Evolutionary conservation across 139 green algal species (phyloP), one percentile per base, ranked within the genome.

Genomic region (Chlorella ohadii): DNA sequence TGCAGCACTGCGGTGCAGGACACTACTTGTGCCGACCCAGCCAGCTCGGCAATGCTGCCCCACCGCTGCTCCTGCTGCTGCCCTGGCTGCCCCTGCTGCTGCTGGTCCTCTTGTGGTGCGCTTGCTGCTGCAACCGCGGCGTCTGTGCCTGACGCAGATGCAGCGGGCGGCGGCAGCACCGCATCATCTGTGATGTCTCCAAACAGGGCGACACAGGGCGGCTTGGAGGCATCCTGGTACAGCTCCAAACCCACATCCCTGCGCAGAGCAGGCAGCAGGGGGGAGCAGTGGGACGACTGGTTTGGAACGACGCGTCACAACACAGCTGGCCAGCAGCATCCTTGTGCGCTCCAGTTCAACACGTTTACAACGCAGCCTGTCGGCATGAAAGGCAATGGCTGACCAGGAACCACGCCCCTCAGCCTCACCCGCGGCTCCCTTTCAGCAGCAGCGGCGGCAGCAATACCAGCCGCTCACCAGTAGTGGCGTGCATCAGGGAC

Each of bases 171-270:
- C 1, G 71, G 71, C 71, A 78, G 71, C 41, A 61, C 39, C 0
- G 39, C 71, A 63, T 63, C 71, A 6, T 57, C 39, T 34, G 36
- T 59, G 71, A 78, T 78, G 71, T 78, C 41, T 9, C 71, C 71
- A 61, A 78, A 78, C 27, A 78, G 13, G 9, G 71, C 71, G 20
- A 25, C 9, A 36, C 71, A 78, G 71, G 71, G 71, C 71, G 71
- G 71, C 41, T 25, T 25, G 71, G 9, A 25, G 36, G 71, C 71
- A 34, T 78, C 71, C n/a, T 28, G 15, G 41, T 63, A 78, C 25
- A 78, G 39, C 20, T 78, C 41, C 41, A 78, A 41, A 3, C 71
- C 71, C 7, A 59, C 25, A 23, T 78, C 25, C 71, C 71, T 78
- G 71, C 4, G 55, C 1, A n/a, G 34, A 28, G 19, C 16, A 75